phyloP scores from a whole-genome alignment of 2,329 filamentous ascomycete genomes.

The Leptodontidium sp. region DNA sequence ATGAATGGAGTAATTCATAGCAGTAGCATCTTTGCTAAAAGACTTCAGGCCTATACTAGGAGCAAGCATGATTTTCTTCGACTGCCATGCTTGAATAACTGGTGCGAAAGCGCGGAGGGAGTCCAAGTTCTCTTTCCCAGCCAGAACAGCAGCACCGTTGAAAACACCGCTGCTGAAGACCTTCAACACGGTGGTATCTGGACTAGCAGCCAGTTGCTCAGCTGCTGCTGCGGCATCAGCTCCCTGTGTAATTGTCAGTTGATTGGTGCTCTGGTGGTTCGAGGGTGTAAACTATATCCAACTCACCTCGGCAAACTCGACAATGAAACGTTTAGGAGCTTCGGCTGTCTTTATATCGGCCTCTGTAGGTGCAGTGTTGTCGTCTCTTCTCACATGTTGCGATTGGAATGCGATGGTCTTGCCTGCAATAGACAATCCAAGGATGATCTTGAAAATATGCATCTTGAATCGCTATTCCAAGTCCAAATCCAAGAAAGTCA shows the following conservation, averaged over 20 bases:
- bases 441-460: neutral
- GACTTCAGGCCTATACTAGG: neutral
- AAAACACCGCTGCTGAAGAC: neutral
- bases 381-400: neutral
- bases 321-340: conserved; percentile 7
- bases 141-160: neutral
- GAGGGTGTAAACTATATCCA: neutral
- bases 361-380: neutral
- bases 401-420: neutral
- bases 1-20: neutral
- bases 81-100: neutral
- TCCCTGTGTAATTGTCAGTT: neutral
- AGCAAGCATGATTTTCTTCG: neutral
- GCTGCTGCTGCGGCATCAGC: neutral
- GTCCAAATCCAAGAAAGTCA: neutral
- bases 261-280: neutral
- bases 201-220: neutral
- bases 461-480: neutral
- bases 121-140: neutral
- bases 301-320: neutral
- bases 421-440: neutral
- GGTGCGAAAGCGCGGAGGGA: neutral
- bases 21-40: neutral
- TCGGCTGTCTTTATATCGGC: neutral
- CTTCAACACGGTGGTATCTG: neutral